Base-by-base conservation (phyloP, 345 rosid genomes). In the Citrus cavaleriei region DNA sequence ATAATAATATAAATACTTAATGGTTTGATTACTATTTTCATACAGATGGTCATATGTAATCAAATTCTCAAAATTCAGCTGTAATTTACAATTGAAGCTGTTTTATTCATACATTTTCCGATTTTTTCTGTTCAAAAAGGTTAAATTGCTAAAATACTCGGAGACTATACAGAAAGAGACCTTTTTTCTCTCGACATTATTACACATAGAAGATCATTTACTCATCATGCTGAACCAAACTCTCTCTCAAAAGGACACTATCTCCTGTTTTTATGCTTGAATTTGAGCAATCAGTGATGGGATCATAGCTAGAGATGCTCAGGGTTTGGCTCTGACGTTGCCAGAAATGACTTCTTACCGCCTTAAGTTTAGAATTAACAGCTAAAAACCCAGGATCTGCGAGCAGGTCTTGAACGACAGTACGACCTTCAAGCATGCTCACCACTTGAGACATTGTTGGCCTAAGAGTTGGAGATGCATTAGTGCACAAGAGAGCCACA, bases 391-490 rank as follows among this genome's bases (percentile, higher is more conserved):
- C 94, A 0, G 90, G 88, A 85, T 91, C 95, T 1, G 97, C 90
- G 66, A 93, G 86, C 70, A 90, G 82, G 67, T 95, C 95, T 83
- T 90, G 91, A 80, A 95, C 81, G 0, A 87, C 88, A 7, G 97
- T 93, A 86, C 80, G 83, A 71, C 97, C 97, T 68, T 91, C 93
- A 16, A 95, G 87, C 86, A 95, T 90, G 84, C 96, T 93, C 73
- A 91, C 97, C 25, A 91, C 94, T 83, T 89, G 98, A 22, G 98
- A 90, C 97, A 93, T 95, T 28, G 89, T 86, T 27, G 98, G 98
- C 82, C 98, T 87, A n/a, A 93, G 83, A 0, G 95, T 90, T 13
- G 97, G 97, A 13, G 98, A 89, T 16, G 93, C 93, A 62, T 90
- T 90, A 32, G 97, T 90, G 83, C 97, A 93, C 81, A 91, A 74